Evolutionary conservation across 352 stramenopile species (phyloP).

Genomic region (Sclerospora graminicola): DNA sequence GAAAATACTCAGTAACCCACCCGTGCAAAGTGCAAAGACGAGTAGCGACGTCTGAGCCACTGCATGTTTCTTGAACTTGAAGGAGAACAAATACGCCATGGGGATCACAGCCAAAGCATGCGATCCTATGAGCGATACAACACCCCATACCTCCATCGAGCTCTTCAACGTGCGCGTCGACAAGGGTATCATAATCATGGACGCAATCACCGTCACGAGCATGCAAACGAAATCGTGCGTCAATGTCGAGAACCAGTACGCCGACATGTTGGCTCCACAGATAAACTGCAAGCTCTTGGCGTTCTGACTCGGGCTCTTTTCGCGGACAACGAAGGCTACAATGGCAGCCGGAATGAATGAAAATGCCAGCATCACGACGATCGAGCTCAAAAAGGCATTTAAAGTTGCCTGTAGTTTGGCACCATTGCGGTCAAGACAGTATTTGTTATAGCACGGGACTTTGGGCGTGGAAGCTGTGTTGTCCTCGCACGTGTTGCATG

Average conservation of each 20-base stretch:
- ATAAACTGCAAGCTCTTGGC: conserved; percentile 57
- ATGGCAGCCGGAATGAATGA: conserved; percentile 56
- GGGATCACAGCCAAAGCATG: conserved; percentile 44
- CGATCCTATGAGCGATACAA: conserved; percentile 28
- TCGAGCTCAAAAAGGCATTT: conserved; percentile 47
- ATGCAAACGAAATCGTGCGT: conserved; percentile 43
- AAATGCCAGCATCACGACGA: conserved; percentile 60
- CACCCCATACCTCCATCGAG: conserved; percentile 26
- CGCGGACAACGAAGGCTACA: conserved; percentile 51
- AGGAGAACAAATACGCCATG: conserved; percentile 52
- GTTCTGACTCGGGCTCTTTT: conserved; percentile 59
- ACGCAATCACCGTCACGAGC: conserved; percentile 26
- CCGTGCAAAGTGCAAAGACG: conserved; percentile 45
- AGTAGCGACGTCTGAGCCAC: conserved; percentile 56
- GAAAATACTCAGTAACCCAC: conserved; percentile 60
- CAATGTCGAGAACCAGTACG: conserved; percentile 55
- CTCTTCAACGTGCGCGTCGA: conserved; percentile 24
- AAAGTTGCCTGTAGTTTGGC: conserved; percentile 54
- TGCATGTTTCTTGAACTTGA: conserved; percentile 50
- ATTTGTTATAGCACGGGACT: conserved; percentile 29
- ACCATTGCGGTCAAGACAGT: conserved; percentile 37
- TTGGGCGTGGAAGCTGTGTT: conserved; percentile 13
- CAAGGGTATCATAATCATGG: conserved; percentile 29
- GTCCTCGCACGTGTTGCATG: conserved; percentile 25
- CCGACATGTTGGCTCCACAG: conserved; percentile 33